phyloP scores from a whole-genome alignment of 192 early-diverging fungal species.

The Ramicandelaber brevisporus region DNA sequence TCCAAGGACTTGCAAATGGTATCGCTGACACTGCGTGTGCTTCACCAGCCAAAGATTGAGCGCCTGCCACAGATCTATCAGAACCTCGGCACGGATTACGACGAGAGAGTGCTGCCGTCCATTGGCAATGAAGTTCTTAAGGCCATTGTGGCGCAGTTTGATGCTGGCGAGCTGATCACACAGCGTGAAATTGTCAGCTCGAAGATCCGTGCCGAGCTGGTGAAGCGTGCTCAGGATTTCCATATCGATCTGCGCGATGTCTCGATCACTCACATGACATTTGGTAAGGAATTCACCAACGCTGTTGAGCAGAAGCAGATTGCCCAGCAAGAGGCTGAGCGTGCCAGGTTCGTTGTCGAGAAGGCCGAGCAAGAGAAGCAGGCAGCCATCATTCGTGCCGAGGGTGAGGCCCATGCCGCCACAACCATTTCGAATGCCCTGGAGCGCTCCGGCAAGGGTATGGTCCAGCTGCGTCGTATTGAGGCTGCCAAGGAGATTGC shows the following conservation, averaged over 20 bases:
- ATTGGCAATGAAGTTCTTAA: conserved; percentile 99
- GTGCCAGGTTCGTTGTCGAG: conserved; percentile 94
- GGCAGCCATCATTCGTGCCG: conserved; percentile 89
- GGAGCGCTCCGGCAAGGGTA: conserved; percentile 73
- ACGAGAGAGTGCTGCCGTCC: conserved; percentile 87
- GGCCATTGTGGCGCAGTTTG: conserved; percentile 93
- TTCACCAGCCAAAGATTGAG: conserved; percentile 60
- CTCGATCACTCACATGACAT: conserved; percentile 96
- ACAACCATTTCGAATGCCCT: conserved; percentile 72
- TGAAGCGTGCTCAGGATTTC: conserved; percentile 83
- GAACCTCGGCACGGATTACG: conserved; percentile 80
- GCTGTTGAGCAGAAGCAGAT: conserved; percentile 98
- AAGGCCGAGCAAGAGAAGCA: conserved; percentile 96
- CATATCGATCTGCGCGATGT: conserved; percentile 92
- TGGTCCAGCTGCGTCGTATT: conserved; percentile 88
- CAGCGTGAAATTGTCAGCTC: conserved; percentile 89
- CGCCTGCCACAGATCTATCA: conserved; percentile 67
- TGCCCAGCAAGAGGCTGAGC: conserved; percentile 98
- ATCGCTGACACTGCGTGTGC: conserved; percentile 71
- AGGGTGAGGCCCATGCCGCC: conserved; percentile 88
- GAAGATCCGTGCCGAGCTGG: conserved; percentile 76
- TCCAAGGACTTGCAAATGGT: conserved; percentile 99
- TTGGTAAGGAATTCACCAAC: conserved; percentile 95
- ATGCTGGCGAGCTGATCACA: conserved; percentile 91
- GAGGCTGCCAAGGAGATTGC: conserved; percentile 96